Evolutionary conservation across 2,329 filamentous ascomycete genomes (phyloP), one percentile per base, ranked within the genome.

Genomic region (Arthrinium phaeospermum): DNA sequence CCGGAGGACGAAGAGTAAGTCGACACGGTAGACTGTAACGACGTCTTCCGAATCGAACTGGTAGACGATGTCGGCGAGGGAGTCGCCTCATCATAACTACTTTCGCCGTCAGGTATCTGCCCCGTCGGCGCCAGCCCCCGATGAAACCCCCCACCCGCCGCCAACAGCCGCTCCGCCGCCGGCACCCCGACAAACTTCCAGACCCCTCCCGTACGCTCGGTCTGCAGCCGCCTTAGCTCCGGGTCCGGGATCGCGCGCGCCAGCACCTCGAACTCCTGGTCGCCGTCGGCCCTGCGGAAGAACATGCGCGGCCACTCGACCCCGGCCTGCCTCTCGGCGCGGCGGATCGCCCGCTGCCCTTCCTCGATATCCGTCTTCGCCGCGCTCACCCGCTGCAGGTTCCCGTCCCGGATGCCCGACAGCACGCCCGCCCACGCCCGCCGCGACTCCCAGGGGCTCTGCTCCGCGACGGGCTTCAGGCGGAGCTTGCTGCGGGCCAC

Each of bases 391-490:
- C 19, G 16, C 13, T 69, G 46, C 76, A 76, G 74, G 47, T 78
- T 71, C 12, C 75, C 76, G 4, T 41, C 61, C 1, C 37, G 46
- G n/a, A 78, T 76, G 0, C 74, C 78, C 4, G 74, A 72, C 12
- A 70, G 67, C 7, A 78, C 76, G 1, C 68, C 72, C 0, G 10
- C 14, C 77, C 78, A 79, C 5, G 77, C 77, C 27, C 74, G 71
- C 27, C 76, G 70, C 2, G 77, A 78, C 70, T 79, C 78, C 76
- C 77, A 79, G 6, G 75, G 74, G 51, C 74, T 78, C 71, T 77
- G 77, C 27, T 75, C 51, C 27, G 72, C 72, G 3, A 73, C 0
- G 0, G 75, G 71, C 34, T 68, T 53, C 1, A 73, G 71, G 0
- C 22, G 53, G 24, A 77, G 67, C 70, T 74, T 69, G 34, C 70